Evolutionary conservation across 352 stramenopile species (phyloP), one percentile per base, ranked within the genome.

Genomic region (Phytophthora pseudosyringae): DNA sequence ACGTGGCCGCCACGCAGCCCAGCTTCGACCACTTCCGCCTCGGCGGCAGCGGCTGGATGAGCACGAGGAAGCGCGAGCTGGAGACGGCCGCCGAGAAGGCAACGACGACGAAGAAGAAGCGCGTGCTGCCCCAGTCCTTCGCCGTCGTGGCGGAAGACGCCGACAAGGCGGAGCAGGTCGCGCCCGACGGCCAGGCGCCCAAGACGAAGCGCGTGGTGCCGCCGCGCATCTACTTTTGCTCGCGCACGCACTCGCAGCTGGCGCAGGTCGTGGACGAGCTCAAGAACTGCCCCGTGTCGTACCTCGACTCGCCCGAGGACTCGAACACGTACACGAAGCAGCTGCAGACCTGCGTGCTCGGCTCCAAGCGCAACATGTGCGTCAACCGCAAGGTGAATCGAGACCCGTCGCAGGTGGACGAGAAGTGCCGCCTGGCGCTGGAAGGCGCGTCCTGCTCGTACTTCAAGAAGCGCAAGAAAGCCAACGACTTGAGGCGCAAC

Each of bases 171-270:
- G 60, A 76, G 36, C 36, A 53, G 12, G 21, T 80, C 10, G 76
- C 74, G 44, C 68, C 76, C 36, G 61, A 78, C 7, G 73, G 62
- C 11, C 62, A 68, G 2, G 21, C 21, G 21, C 59, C 65, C 11
- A 75, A 66, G 26, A 43, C 28, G 56, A 65, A 64, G 18, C 62
- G 73, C 5, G 63, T 88, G 18, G 54, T 58, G 56, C 81, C 81
- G 18, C 86, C 81, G 11, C 77, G 76, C 31, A 96, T 96, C 53
- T 95, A 84, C 64, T 96, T 95, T 47, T 94, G 86, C 60, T 96
- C 89, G n/a, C 83, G 89, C 0, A 96, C 89, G 35, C 89, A 96
- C 54, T 95, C 87, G 50, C 88, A 96, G 64, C 47, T 96, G 12
- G 69, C 87, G 13, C 89, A 96, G 69, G 85, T 94, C 21, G 73